Percentiles rank a stretch among this genome's conserved stretches.
Conservation (phyloP, 495 filamentous ascomycete genomes). For the Baudoinia panamericana region DNA sequence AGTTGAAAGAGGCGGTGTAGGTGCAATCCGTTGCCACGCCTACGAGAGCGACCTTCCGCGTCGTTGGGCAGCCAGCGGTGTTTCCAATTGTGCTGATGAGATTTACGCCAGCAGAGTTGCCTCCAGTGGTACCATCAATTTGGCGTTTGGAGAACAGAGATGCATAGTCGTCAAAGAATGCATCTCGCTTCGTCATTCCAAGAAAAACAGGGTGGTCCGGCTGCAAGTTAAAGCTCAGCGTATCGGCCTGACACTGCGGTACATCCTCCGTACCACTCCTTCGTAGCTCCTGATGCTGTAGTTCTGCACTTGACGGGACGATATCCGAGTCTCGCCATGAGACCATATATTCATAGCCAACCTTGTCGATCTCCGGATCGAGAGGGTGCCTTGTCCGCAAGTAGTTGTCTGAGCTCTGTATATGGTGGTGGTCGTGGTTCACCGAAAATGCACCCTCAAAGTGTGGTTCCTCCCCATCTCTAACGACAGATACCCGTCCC, state of each 20-base stretch:
- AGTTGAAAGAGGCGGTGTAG: slow-evolving; percentile 59
- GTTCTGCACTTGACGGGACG: slow-evolving; percentile 23
- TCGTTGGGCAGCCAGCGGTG: slow-evolving; percentile 69
- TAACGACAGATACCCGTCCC: slow-evolving; percentile 64
- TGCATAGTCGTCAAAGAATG: slow-evolving; percentile 40
- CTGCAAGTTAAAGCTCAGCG: slow-evolving; percentile 56
- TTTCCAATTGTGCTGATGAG: slow-evolving; percentile 67
- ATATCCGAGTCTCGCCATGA: slow-evolving; percentile 87
- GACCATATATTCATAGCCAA: slow-evolving; percentile 68
- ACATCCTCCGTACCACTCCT: slow-evolving; percentile 18
- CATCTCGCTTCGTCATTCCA: slow-evolving; percentile 30
- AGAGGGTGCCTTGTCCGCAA: slow-evolving; percentile 53
- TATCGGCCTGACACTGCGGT: slow-evolving; percentile 48
- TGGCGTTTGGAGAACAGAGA: slow-evolving; percentile 45
- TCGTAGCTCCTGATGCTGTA: slow-evolving; percentile 36
- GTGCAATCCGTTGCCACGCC: slow-evolving; percentile 89
- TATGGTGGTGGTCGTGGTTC: slow-evolving; percentile 68
- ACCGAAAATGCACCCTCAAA: slow-evolving; percentile 89
- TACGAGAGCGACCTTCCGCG: slow-evolving; percentile 77
- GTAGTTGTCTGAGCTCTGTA: slow-evolving; percentile 66
- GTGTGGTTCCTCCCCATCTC: slow-evolving; percentile 63
- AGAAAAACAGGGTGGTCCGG: slow-evolving; percentile 52
- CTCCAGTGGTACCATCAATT: slow-evolving; percentile 42
- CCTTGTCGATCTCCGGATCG: slow-evolving; percentile 53
- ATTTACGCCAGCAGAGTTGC: slow-evolving; percentile 76